Base-by-base conservation (phyloP, 2,329 filamentous ascomycete species). In the Colletotrichum musae region DNA sequence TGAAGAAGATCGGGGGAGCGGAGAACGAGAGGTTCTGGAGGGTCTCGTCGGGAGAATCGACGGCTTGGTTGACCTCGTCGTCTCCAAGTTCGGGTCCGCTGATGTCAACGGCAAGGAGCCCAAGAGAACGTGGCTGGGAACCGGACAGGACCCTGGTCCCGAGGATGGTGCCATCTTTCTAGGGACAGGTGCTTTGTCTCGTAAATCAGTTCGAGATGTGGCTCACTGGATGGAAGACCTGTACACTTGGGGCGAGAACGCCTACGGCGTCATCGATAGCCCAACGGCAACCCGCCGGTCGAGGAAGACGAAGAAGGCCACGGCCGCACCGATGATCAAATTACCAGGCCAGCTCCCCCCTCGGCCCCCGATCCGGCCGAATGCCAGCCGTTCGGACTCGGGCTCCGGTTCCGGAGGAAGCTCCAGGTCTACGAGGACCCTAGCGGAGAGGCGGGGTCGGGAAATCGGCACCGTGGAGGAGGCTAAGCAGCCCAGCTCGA, bases 1-100 rank as follows among this genome's bases (percentile, higher is more conserved):
- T 18, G 96, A 98, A 78, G 96, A 98, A 82, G 94, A 98, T 64
- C 92, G 94, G 78, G 95, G 95, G 5, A 98, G 95, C 77, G 94
- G 94, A 39, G 95, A 98, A 82, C 87, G 95, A 74, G 95, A 97
- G 74, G 95, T 98, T 0, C 84, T 99, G 1, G 95, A 98, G 79
- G 94, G 94, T n/a, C 89, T 97, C 71, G 90, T 94, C 1, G 87
- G 86, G 10, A 87, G 93, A 64, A 93, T 94, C 26, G 92, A 96
- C 59, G 96, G 96, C 1, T 85, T 99, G 47, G 88, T 97, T 6
- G 96, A 99, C 80, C 80, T 98, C 57, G 85, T 98, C 50, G 94
- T 98, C 3, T 94, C 93, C 51, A 91, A 93, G 73, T 98, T 97
- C 78, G 95, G 94, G 16, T 74, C 77, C 24, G 72, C 72, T 9